phyloP scores from a whole-genome alignment of 257 asterid genomes.

The Perilla frutescens region DNA sequence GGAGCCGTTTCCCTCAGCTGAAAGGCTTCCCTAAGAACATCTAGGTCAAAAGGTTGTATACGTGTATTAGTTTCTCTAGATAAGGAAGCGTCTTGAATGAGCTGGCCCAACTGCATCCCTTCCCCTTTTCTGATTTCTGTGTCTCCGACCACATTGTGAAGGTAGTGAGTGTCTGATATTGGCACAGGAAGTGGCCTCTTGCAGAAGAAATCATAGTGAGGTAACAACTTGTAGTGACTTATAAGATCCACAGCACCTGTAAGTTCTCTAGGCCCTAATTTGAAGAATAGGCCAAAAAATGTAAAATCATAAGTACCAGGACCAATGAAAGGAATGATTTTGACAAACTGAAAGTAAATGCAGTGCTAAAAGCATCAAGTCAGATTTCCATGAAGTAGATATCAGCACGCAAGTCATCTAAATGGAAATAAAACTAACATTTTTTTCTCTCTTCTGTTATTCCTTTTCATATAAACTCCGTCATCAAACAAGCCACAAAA shows the following conservation, averaged over 20 bases:
- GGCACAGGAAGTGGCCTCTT: slow-evolving; percentile 86
- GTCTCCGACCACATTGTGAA: slow-evolving; percentile 96
- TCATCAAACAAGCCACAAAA: slow-evolving; percentile 16
- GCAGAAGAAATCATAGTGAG: slow-evolving; percentile 94
- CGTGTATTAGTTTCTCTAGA: slow-evolving; percentile 68
- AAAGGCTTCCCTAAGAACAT: slow-evolving; percentile 80
- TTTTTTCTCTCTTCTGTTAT: neutral
- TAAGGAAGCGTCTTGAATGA: slow-evolving; percentile 63
- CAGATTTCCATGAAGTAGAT: slow-evolving; percentile 22
- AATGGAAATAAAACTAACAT: neutral
- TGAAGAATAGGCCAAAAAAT: slow-evolving; percentile 38
- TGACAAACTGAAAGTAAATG: slow-evolving; percentile 18
- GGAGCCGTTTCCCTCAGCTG: slow-evolving; percentile 85
- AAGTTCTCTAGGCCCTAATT: slow-evolving; percentile 90
- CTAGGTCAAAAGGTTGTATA: slow-evolving; percentile 82
- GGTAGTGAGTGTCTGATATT: slow-evolving; percentile 87
- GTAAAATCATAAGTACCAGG: slow-evolving; percentile 3
- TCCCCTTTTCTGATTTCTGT: slow-evolving; percentile 94
- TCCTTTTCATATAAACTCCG: slow-evolving; percentile 20
- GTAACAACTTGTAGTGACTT: slow-evolving; percentile 80
- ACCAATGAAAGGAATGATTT: slow-evolving; percentile 19
- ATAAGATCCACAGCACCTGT: slow-evolving; percentile 96
- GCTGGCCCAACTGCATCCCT: slow-evolving; percentile 92
- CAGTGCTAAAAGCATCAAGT: neutral
- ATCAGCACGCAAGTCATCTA: slow-evolving; percentile 12